Percentiles rank a stretch among this genome's conserved stretches.
phyloP scores from a whole-genome alignment of 768 basidiomycete genomes.

The Kwoniella europaea region DNA sequence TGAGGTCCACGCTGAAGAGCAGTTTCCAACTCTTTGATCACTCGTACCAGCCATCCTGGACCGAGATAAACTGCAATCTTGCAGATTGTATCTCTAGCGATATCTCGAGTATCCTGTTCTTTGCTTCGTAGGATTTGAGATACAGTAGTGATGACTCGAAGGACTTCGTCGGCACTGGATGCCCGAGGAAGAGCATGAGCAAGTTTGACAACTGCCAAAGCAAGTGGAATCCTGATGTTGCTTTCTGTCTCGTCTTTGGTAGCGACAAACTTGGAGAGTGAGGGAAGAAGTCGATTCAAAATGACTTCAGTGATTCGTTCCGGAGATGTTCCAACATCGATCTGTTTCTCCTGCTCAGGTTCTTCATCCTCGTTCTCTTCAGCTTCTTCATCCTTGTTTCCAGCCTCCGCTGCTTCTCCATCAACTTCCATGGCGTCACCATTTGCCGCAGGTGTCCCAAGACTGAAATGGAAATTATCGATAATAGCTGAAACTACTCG shows the following conservation, averaged over 20 bases:
- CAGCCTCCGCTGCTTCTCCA: slow-evolving; percentile 39
- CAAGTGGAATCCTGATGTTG: slow-evolving; percentile 81
- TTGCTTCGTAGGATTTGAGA: slow-evolving; percentile 90
- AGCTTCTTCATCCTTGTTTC: slow-evolving; percentile 44
- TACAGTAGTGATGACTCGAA: slow-evolving; percentile 78
- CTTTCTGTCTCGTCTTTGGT: slow-evolving; percentile 83
- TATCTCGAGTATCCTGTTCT: slow-evolving; percentile 88
- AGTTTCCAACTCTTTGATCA: slow-evolving; percentile 78
- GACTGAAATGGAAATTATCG: slow-evolving; percentile 85
- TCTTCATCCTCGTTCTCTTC: slow-evolving; percentile 36
- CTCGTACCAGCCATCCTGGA: slow-evolving; percentile 71
- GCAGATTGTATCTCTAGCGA: slow-evolving; percentile 79
- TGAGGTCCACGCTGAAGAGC: slow-evolving; percentile 91
- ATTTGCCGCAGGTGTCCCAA: slow-evolving; percentile 60
- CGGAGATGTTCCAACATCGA: slow-evolving; percentile 3
- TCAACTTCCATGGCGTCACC: slow-evolving; percentile 59
- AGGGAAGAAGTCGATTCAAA: slow-evolving; percentile 74
- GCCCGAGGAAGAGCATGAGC: slow-evolving; percentile 76
- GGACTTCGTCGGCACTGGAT: slow-evolving; percentile 70
- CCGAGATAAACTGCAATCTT: slow-evolving; percentile 78
- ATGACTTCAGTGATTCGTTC: slow-evolving; percentile 73
- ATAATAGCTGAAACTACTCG: slow-evolving; percentile 81
- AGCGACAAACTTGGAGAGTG: slow-evolving; percentile 78
- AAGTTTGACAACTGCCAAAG: slow-evolving; percentile 83
- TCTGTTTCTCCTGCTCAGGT: slow-evolving; percentile 20